phyloP scores from a whole-genome alignment of 116 monocot species.

The Zostera marina region DNA sequence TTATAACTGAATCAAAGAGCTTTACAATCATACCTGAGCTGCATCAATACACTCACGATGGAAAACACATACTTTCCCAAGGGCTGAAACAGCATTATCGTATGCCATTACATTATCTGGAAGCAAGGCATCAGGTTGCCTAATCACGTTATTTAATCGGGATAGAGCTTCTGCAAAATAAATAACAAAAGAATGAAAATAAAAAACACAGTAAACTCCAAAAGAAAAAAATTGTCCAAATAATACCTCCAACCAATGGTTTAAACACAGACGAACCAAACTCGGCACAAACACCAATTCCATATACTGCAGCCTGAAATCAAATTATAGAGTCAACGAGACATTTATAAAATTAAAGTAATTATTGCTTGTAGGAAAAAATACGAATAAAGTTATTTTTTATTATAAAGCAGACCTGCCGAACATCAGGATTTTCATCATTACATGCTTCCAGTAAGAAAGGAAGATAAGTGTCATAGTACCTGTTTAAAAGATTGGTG shows the following conservation, averaged over 20 bases:
- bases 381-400: not conserved
- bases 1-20: not conserved
- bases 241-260: slow-evolving; percentile 76
- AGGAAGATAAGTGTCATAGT: slow-evolving; percentile 80
- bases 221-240: not conserved
- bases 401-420: slow-evolving; percentile 39
- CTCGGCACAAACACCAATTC: slow-evolving; percentile 92
- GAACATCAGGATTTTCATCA: slow-evolving; percentile 81
- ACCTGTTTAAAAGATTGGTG: slow-evolving; percentile 21
- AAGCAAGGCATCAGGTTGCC: slow-evolving; percentile 53
- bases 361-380: not conserved
- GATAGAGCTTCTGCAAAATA: slow-evolving; percentile 70
- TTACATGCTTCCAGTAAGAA: slow-evolving; percentile 93
- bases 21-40: slow-evolving; percentile 25
- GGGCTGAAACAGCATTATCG: slow-evolving; percentile 95
- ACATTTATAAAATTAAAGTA: not conserved
- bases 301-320: slow-evolving; percentile 88
- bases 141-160: slow-evolving; percentile 59
- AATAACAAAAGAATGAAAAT: not conserved
- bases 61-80: slow-evolving; percentile 87
- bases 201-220: not conserved
- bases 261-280: slow-evolving; percentile 79
- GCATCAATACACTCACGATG: slow-evolving; percentile 78
- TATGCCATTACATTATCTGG: slow-evolving; percentile 90
- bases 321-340: not conserved